A percentile compares a stretch with the other conserved stretches of the same genome.
These are phyloP conservation scores for Ceratocystis harringtonii DNA, from an alignment of 2,329 filamentous ascomycete species.

Conservation along the genomic window DNA sequence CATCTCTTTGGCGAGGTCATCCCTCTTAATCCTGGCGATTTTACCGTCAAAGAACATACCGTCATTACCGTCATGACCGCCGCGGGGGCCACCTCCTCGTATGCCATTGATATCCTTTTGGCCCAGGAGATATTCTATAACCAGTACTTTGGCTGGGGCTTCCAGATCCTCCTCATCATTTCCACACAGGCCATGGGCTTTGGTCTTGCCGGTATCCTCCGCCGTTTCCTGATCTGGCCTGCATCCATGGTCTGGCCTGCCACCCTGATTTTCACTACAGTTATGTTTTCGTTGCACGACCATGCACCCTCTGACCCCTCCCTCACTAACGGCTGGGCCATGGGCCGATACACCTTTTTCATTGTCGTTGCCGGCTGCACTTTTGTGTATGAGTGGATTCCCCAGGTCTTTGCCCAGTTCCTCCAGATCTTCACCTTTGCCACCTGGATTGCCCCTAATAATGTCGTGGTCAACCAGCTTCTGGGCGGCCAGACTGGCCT, in stretches of 20 bases:
- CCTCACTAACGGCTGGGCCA: conserved; percentile 43
- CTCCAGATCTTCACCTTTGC: conserved; percentile 44
- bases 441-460: conserved; percentile 47
- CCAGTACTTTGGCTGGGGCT: conserved; percentile 39
- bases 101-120: conserved; percentile 30
- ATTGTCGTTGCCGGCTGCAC: conserved; percentile 38
- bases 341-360: conserved; percentile 51
- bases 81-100: conserved; percentile 25
- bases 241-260: conserved; percentile 45
- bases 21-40: conserved; percentile 29
- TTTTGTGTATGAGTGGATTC: conserved; percentile 40
- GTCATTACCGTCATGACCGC: conserved; percentile 34
- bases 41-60: conserved; percentile 36
- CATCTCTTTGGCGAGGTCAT: conserved; percentile 23
- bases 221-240: conserved; percentile 39
- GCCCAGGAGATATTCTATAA: conserved; percentile 42
- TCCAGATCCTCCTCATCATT: conserved; percentile 39
- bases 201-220: conserved; percentile 39
- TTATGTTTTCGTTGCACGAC: conserved; percentile 36
- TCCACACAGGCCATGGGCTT: conserved; percentile 43
- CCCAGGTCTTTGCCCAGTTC: conserved; percentile 34
- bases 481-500: conserved; percentile 44
- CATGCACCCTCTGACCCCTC: conserved; percentile 33
- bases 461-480: conserved; percentile 45
- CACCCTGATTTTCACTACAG: conserved; percentile 37